phyloP scores from a whole-genome alignment of 2,329 filamentous ascomycete species.

The Xylaria hypoxylon region DNA sequence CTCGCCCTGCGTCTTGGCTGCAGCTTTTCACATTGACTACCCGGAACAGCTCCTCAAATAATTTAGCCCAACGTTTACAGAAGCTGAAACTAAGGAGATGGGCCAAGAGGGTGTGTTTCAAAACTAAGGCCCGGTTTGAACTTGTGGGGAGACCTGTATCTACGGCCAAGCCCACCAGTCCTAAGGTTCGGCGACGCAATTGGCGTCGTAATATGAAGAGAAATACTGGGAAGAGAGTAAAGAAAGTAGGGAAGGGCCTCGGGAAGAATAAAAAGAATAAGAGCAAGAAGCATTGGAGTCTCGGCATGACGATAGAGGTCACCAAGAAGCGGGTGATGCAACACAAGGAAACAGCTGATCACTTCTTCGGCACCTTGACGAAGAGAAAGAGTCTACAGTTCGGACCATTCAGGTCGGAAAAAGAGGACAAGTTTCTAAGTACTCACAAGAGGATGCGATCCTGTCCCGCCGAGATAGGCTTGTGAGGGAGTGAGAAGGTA shows the following conservation, averaged over 20 bases:
- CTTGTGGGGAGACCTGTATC: constrained; percentile 31
- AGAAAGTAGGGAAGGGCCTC: background rate
- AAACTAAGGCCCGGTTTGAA: constrained; percentile 43
- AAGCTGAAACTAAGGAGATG: constrained; percentile 44
- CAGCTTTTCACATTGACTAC: constrained; percentile 24
- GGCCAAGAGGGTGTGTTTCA: constrained; percentile 42
- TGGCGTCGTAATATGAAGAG: constrained; percentile 22
- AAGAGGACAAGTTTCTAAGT: background rate
- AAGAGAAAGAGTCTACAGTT: constrained; percentile 29
- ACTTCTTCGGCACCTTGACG: constrained; percentile 9
- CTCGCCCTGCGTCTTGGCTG: constrained; percentile 26
- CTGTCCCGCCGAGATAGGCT: constrained; percentile 21
- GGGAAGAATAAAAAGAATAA: constrained; percentile 1
- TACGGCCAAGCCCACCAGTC: background rate
- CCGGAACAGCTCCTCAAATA: constrained; percentile 34
- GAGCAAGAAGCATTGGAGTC: constrained; percentile 11
- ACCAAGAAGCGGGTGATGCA: constrained; percentile 11
- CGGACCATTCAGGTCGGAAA: background rate
- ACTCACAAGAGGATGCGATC: constrained; percentile 26
- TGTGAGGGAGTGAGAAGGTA: constrained; percentile 1
- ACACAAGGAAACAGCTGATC: background rate
- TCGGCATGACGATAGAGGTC: constrained; percentile 3
- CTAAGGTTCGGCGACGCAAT: constrained; percentile 27
- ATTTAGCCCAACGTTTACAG: constrained; percentile 37
- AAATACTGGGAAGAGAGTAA: background rate